Conservation (phyloP, 164 flowering plant genomes). For the Houttuynia cordata region DNA sequence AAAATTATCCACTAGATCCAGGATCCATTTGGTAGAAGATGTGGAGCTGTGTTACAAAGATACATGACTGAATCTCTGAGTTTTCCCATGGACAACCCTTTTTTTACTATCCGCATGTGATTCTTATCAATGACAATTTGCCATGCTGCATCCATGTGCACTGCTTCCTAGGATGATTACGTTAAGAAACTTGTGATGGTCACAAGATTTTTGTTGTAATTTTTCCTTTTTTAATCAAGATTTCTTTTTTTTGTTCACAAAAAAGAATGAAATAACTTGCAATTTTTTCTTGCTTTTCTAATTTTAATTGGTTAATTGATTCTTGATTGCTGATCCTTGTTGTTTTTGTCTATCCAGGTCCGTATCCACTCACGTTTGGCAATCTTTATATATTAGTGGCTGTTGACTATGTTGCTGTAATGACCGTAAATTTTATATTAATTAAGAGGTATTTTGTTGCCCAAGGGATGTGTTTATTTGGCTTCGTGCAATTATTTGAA, state of each 20-base stretch:
- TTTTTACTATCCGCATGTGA: not conserved
- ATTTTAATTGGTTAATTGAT: not conserved
- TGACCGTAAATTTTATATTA: too few relatives aligned
- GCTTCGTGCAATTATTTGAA: too few relatives aligned
- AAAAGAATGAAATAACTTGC: not conserved
- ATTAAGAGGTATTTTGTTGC: too few relatives aligned
- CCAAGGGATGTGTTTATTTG: too few relatives aligned
- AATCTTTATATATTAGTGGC: too few relatives aligned
- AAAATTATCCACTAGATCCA: not conserved
- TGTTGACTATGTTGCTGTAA: too few relatives aligned
- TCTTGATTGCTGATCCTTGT: too few relatives aligned
- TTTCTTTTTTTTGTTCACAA: too few relatives aligned
- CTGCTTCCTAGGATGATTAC: not conserved
- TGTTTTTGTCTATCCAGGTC: constrained; percentile 12
- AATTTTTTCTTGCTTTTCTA: not conserved
- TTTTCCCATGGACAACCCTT: not conserved
- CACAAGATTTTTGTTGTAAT: too few relatives aligned
- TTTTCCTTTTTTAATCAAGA: too few relatives aligned
- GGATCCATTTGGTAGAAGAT: not conserved
- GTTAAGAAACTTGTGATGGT: not conserved
- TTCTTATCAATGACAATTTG: not conserved
- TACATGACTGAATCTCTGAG: not conserved
- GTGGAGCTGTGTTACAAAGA: not conserved
- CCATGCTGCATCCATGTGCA: not conserved
- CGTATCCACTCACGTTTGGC: too few relatives aligned